Percentiles rank a stretch among this genome's conserved stretches.
phyloP scores from a whole-genome alignment of 176 grass and related monocot species.

The Juncus effusus region DNA sequence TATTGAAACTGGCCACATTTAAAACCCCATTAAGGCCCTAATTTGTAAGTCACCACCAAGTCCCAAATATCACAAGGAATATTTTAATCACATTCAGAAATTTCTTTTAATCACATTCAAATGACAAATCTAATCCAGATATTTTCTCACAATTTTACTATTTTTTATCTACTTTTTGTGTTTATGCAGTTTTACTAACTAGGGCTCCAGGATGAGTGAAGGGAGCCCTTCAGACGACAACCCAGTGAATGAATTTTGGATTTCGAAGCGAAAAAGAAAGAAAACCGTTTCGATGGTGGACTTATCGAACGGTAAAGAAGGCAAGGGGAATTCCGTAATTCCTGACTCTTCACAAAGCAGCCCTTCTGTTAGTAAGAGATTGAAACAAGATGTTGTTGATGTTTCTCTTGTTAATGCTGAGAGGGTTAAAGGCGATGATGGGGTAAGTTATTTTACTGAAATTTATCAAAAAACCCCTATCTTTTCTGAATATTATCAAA shows the following conservation, averaged over 20 bases:
- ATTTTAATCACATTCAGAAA: too few species aligned
- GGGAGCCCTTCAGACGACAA: slow-evolving; percentile 65
- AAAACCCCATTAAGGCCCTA: too few species aligned
- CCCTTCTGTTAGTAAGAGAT: slow-evolving; percentile 51
- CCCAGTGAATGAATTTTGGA: slow-evolving; percentile 60
- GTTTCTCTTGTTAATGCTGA: slow-evolving; percentile 30
- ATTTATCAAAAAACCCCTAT: too few species aligned
- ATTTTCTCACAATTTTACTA: neutral
- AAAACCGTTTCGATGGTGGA: slow-evolving; percentile 51
- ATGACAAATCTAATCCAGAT: neutral
- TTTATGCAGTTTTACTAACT: neutral
- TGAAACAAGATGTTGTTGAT: slow-evolving; percentile 43
- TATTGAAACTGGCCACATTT: too few species aligned
- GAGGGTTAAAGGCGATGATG: slow-evolving; percentile 86
- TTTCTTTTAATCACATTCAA: too few species aligned
- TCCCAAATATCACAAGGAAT: too few species aligned
- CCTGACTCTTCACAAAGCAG: slow-evolving; percentile 36
- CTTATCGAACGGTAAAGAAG: slow-evolving; percentile 62
- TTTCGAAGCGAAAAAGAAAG: slow-evolving; percentile 87
- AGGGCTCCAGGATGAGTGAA: slow-evolving; percentile 61
- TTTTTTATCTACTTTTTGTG: slow-evolving; percentile 9
- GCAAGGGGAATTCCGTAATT: slow-evolving; percentile 35
- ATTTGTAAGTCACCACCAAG: too few species aligned
- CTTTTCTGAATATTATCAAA: too few species aligned
- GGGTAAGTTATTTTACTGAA: slow-evolving; percentile 54